Base-by-base conservation (phyloP, 345 rosid species). In the Toxicodendron radicans region DNA sequence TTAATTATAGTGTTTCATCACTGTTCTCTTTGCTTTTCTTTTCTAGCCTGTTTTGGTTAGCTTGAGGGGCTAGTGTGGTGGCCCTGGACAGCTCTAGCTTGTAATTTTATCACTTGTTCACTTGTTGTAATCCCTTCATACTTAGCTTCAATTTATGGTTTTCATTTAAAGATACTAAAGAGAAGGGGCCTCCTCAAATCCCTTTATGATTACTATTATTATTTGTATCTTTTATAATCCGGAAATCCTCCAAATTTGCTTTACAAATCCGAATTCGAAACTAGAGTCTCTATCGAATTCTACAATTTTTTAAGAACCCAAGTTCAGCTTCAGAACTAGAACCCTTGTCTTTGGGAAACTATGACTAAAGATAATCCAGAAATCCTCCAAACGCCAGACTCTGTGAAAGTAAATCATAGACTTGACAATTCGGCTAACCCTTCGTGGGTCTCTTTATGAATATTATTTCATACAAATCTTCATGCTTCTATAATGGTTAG, bases 91-190 rank as follows among this genome's bases (percentile, higher is more conserved):
- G 82, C 84, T 82, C 73, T 70, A 54, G 43, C 46, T 23, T 51
- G 59, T 33, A 73, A 62, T 64, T 11, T 38, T 17, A 49, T 35
- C 10, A 12, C 10, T 59, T 66, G 49, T 53, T 59, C 64, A 69
- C 10, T 51, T 5, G 18, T 41, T 14, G 58, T 59, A 66, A 38
- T 56, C 60, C 7, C 43, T 38, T 38, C 73, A 75, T 70, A 33
- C 73, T 76, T 84, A 67, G 87, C 88, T 75, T 77, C 74, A 88
- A 85, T 68, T 41, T 86, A 80, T 84, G 91, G 85, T 79, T 85
- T 83, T 71, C 60, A 73, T 85, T 85, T 81, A 86, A 87, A 88
- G 88, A 84, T 23, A 68, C 60, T 76, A 76, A 82, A 81, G 72
- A 41, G 20, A 79, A 82, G 78, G 71, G 74, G 8, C 54, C 54